Conservation (phyloP, 371 early-diverging fungal genomes). For the Capillidium rhysosporum region DNA sequence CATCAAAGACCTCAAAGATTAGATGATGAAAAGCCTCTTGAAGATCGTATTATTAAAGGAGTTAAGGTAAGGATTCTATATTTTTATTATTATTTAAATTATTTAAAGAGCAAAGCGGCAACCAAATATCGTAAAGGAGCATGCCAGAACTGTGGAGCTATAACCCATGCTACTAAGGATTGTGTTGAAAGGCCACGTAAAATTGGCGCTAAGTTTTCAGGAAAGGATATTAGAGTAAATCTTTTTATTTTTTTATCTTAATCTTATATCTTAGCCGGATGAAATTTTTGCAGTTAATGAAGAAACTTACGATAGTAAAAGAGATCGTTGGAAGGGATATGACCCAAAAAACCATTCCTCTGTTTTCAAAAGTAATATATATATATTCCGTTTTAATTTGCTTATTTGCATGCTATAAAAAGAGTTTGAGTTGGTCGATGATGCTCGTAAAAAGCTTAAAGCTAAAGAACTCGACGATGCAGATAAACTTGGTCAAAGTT, state of each 20-base stretch:
- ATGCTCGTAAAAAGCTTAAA: conserved; percentile 60
- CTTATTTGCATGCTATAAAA: conserved; percentile 15
- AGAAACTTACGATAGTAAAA: conserved; percentile 83
- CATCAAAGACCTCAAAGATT: conserved; percentile 38
- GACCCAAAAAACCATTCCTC: conserved; percentile 68
- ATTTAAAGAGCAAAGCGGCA: conserved; percentile 44
- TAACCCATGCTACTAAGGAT: conserved; percentile 78
- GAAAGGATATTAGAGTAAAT: conserved; percentile 42
- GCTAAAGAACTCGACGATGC: conserved; percentile 54
- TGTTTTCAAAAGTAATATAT: conserved; percentile 20
- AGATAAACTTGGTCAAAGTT: conserved; percentile 12
- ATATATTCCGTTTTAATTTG: conserved; percentile 12
- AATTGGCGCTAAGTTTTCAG: conserved; percentile 74
- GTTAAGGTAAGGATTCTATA: not conserved
- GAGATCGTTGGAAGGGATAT: conserved; percentile 96
- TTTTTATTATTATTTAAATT: not conserved
- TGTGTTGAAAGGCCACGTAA: conserved; percentile 89
- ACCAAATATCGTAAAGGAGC: conserved; percentile 88
- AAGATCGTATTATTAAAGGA: not conserved
- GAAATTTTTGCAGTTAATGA: conserved; percentile 61
- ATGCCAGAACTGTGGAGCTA: conserved; percentile 92
- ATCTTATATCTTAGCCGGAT: conserved; percentile 26
- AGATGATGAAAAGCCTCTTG: conserved; percentile 22
- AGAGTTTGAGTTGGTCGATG: conserved; percentile 84
- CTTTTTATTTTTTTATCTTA: not conserved